These are phyloP conservation scores for Suhomyces kunorum DNA, from an alignment of 1,139 yeast genomes.

Conservation along the genomic window DNA sequence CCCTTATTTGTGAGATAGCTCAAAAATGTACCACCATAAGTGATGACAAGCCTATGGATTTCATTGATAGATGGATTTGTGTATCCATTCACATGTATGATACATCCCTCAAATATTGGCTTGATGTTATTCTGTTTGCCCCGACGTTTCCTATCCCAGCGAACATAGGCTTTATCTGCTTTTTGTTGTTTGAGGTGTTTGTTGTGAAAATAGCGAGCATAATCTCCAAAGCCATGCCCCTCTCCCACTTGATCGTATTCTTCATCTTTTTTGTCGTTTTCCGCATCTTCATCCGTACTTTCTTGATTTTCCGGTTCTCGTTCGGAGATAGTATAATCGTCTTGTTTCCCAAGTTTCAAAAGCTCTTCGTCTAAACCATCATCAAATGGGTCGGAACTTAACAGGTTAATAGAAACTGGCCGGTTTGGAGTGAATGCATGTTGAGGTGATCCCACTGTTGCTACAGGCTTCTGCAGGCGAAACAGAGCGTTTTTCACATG, in stretches of 20 bases:
- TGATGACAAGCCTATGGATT: slow-evolving; percentile 67
- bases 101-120: slow-evolving; percentile 61
- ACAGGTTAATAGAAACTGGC: slow-evolving; percentile 1
- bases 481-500: slow-evolving; percentile 40
- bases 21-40: slow-evolving; percentile 79
- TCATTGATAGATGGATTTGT: slow-evolving; percentile 76
- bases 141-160: slow-evolving; percentile 49
- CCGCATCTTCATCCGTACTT: slow-evolving; percentile 17
- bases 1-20: slow-evolving; percentile 70
- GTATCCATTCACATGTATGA: slow-evolving; percentile 80
- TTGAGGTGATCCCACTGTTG: slow-evolving; percentile 9
- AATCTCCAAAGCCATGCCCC: slow-evolving; percentile 65
- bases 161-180: slow-evolving; percentile 56
- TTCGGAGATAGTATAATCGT: neutral
- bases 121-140: slow-evolving; percentile 21
- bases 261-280: neutral
- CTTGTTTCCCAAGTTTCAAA: slow-evolving; percentile 8
- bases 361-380: slow-evolving; percentile 39
- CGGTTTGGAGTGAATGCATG: slow-evolving; percentile 13
- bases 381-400: slow-evolving; percentile 42
- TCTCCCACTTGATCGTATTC: slow-evolving; percentile 26
- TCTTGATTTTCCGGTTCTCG: slow-evolving; percentile 10
- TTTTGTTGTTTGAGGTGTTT: slow-evolving; percentile 69
- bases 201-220: slow-evolving; percentile 63
- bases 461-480: slow-evolving; percentile 15